These are phyloP conservation scores for Coemansia sp. DNA, from an alignment of 371 early-diverging fungal species.

Conservation along the genomic window DNA sequence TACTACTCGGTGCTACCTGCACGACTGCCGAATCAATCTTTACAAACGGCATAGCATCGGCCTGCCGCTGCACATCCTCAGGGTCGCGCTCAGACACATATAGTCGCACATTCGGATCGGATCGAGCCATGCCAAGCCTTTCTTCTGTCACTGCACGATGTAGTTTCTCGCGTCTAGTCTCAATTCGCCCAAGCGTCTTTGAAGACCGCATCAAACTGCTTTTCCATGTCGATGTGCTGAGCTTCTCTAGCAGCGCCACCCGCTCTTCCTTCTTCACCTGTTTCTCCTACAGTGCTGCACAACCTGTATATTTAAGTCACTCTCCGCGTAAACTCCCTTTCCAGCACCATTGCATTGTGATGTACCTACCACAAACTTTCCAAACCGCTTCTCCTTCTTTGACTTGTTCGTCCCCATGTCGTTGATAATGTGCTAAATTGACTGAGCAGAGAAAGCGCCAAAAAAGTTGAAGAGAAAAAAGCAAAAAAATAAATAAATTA, in stretches of 20 bases:
- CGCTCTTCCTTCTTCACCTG: constrained; percentile 93
- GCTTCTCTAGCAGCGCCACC: constrained; percentile 74
- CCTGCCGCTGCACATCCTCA: background rate
- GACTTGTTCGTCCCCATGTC: constrained; percentile 53
- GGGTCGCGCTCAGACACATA: constrained; percentile 48
- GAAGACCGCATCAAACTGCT: constrained; percentile 79
- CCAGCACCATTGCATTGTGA: too few species aligned
- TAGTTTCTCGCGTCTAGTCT: constrained; percentile 49
- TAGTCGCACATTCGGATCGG: constrained; percentile 43
- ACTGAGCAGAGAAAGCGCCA: background rate
- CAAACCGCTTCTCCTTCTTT: constrained; percentile 76
- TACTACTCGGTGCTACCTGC: background rate
- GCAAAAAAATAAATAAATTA: background rate
- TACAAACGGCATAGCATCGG: background rate
- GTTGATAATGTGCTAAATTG: background rate
- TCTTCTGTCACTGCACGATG: constrained; percentile 45
- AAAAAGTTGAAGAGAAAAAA: background rate
- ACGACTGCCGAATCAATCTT: background rate
- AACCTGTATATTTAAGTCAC: background rate
- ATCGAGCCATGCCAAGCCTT: constrained; percentile 42
- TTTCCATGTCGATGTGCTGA: constrained; percentile 67
- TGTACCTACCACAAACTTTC: constrained; percentile 76
- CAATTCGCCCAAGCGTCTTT: constrained; percentile 65
- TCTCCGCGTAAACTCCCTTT: too few species aligned
- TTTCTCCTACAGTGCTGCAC: constrained; percentile 63